These are phyloP conservation scores for Colletotrichum sojae DNA, from an alignment of 2,329 filamentous ascomycete species.

Conservation along the genomic window DNA sequence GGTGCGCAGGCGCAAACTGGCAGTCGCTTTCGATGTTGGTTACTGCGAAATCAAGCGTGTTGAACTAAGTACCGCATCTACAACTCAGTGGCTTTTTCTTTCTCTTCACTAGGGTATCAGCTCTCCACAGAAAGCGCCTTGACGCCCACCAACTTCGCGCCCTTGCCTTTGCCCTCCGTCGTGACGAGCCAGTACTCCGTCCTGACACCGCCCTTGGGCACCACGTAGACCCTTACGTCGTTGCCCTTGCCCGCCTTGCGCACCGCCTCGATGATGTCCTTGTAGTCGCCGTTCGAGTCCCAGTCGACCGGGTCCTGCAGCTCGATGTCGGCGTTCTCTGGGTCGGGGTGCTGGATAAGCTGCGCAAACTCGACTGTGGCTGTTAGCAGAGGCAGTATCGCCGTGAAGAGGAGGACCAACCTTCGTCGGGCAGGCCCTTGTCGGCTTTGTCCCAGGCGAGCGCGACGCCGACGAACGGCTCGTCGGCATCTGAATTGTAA, in stretches of 20 bases:
- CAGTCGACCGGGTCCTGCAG: slow-evolving; percentile 80
- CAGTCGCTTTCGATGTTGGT: no score
- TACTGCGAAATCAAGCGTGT: no score
- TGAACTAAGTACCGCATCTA: no score
- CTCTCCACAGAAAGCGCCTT: slow-evolving; percentile 85
- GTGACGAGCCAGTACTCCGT: slow-evolving; percentile 86
- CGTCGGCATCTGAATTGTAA: slow-evolving; percentile 87
- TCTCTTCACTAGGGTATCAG: slow-evolving; percentile 48
- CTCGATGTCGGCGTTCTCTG: slow-evolving; percentile 70
- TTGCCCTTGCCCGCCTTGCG: slow-evolving; percentile 72
- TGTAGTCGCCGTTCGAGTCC: slow-evolving; percentile 80
- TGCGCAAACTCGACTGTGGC: slow-evolving; percentile 71
- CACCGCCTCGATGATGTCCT: slow-evolving; percentile 77
- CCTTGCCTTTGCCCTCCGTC: slow-evolving; percentile 68
- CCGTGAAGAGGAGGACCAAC: slow-evolving; percentile 57
- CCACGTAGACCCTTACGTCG: slow-evolving; percentile 82
- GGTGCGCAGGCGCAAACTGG: no score
- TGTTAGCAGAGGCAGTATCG: slow-evolving; percentile 5
- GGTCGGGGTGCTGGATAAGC: slow-evolving; percentile 72
- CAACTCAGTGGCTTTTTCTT: no score
- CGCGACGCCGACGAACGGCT: slow-evolving; percentile 85
- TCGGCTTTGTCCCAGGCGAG: slow-evolving; percentile 71
- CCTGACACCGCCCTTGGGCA: slow-evolving; percentile 73
- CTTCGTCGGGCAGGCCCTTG: slow-evolving; percentile 71
- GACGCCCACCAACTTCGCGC: slow-evolving; percentile 78